phyloP scores from a whole-genome alignment of 2,329 filamentous ascomycete genomes.

The Leptosphaerulina australis region DNA sequence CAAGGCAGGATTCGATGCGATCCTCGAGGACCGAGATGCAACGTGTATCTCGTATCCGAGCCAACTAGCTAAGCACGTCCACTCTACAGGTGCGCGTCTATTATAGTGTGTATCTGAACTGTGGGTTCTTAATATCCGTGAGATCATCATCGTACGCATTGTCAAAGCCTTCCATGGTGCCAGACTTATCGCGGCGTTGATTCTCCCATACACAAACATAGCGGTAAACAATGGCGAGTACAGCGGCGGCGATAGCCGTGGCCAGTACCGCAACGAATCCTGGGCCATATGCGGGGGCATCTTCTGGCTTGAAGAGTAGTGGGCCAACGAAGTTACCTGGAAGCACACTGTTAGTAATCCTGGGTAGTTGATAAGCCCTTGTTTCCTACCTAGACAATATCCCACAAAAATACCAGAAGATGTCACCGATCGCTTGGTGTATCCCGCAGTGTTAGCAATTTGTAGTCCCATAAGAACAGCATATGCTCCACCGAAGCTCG shows the following conservation, averaged over 20 bases:
- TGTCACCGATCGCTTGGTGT: slow-evolving; percentile 58
- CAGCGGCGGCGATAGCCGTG: slow-evolving; percentile 41
- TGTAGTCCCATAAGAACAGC: slow-evolving; percentile 58
- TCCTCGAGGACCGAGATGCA: neutral
- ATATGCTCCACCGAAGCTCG: slow-evolving; percentile 56
- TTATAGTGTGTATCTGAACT: slow-evolving; percentile 30
- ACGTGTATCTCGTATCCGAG: neutral
- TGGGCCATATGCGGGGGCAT: slow-evolving; percentile 39
- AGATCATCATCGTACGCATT: slow-evolving; percentile 61
- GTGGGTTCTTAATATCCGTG: slow-evolving; percentile 49
- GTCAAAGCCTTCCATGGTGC: slow-evolving; percentile 57
- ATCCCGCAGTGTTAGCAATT: slow-evolving; percentile 60
- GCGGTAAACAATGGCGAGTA: slow-evolving; percentile 54
- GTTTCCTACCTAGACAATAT: slow-evolving; percentile 55
- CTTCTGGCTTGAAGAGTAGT: slow-evolving; percentile 28
- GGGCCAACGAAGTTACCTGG: slow-evolving; percentile 46
- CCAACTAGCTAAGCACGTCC: neutral
- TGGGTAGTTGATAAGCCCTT: neutral
- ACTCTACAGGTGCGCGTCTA: neutral
- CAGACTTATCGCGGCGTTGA: slow-evolving; percentile 50
- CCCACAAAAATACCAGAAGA: slow-evolving; percentile 59
- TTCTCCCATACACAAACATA: slow-evolving; percentile 55
- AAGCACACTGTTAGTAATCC: neutral
- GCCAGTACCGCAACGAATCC: slow-evolving; percentile 53
- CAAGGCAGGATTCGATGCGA: neutral